Evolutionary conservation across 257 asterid species (phyloP).

Genomic region (Handroanthus guayacan): DNA sequence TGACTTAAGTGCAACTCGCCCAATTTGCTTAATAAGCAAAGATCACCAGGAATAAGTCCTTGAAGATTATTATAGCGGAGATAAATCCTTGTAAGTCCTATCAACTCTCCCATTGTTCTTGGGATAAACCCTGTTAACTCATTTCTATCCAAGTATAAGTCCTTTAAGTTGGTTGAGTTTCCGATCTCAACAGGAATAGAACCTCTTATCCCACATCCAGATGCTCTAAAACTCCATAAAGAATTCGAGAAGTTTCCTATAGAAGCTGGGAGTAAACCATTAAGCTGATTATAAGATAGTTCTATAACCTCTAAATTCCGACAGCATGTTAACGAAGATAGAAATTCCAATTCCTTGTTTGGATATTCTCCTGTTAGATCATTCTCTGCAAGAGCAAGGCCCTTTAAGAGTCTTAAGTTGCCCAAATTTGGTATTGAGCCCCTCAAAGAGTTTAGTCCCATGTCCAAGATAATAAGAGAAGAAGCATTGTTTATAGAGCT

Average conservation of each 20-base stretch:
- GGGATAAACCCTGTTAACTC: too few relatives aligned
- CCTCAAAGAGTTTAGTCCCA: too few relatives aligned
- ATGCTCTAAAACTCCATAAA: not conserved
- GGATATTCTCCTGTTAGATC: too few relatives aligned
- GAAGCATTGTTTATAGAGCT: too few relatives aligned
- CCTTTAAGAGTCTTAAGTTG: too few relatives aligned
- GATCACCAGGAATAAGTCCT: slow-evolving; percentile 29
- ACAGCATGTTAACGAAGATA: slow-evolving; percentile 31
- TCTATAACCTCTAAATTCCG: not conserved
- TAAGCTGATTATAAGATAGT: slow-evolving; percentile 1
- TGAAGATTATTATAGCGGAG: slow-evolving; percentile 18
- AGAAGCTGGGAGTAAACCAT: slow-evolving; percentile 33
- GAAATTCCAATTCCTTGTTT: slow-evolving; percentile 25
- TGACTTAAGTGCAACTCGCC: slow-evolving; percentile 5
- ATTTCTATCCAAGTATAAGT: too few relatives aligned
- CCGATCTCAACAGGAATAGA: slow-evolving; percentile 30
- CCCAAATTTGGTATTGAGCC: too few relatives aligned
- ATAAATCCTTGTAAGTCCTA: too few relatives aligned
- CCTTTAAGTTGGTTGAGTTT: slow-evolving; percentile 24
- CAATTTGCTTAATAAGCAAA: slow-evolving; percentile 32
- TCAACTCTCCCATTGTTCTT: too few relatives aligned
- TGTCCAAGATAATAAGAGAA: too few relatives aligned
- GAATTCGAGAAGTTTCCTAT: slow-evolving; percentile 28
- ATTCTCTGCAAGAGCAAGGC: too few relatives aligned
- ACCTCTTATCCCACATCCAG: slow-evolving; percentile 29